Evolutionary conservation across 345 rosid species (phyloP), one percentile per base, ranked within the genome.

Genomic region (Mangifera indica): DNA sequence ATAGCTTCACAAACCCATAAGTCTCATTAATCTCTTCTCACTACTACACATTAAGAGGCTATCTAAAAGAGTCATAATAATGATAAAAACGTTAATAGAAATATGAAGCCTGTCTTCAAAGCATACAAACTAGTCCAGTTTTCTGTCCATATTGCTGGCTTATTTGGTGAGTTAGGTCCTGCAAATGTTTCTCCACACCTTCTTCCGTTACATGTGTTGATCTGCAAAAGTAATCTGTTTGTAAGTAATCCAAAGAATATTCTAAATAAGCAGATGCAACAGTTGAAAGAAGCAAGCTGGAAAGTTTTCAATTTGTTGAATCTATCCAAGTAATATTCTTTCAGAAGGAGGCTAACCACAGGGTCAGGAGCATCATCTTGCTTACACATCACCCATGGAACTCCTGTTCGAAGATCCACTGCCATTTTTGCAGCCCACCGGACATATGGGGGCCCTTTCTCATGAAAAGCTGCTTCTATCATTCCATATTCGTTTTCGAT

Each of bases 381-480:
- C 85, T 88, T 91, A 84, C 98, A 89, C 97, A 93, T 93, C 64
- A 84, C 86, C 96, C 98, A 93, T 9, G 98, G 98, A 12, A 91
- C 92, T 15, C 96, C 93, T 18, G 96, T 88, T 3, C 87, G 77
- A 63, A 91, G 89, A 21, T 83, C 90, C 53, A 85, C 90, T 2
- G 92, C 91, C 90, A 91, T 63, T 60, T 78, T 56, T 42, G 92
- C 96, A 14, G 96, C 91, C 98, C 98, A 93, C 10, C 74, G 79
- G 18, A 91, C 82, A 51, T 93, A 93, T 20, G 83, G 44, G 46
- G 78, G 82, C 52, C 98, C 98, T 46, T 79, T 68, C 52, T 87
- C 81, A 13, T 67, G 58, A 76, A 84, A 93, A 67, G 87, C 83
- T 63, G 72, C 67, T 58, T 84, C 87, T 34, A 88, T 78, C 60